Evolutionary conservation across 345 rosid species (phyloP).

Genomic region (Mallotus nudiflorus): DNA sequence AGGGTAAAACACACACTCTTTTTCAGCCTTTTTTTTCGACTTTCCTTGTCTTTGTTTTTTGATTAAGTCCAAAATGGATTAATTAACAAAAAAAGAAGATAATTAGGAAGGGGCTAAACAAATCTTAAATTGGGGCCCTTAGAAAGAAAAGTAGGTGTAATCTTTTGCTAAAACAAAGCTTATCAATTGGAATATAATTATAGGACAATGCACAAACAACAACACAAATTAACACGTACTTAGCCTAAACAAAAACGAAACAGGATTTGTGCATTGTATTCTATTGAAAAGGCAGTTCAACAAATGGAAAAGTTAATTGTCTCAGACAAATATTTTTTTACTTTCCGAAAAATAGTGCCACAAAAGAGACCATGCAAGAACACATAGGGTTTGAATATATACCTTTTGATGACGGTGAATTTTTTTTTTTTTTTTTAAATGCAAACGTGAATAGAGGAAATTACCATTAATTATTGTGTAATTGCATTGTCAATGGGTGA

Average conservation of each 20-base stretch:
- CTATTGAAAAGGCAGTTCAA: slow-evolving; percentile 44
- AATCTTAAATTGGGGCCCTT: slow-evolving; percentile 35
- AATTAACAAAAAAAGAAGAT: slow-evolving; percentile 28
- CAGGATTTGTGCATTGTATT: slow-evolving; percentile 41
- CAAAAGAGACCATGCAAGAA: background rate
- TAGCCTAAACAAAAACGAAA: slow-evolving; percentile 10
- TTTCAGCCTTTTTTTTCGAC: slow-evolving; percentile 36
- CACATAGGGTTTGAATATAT: background rate
- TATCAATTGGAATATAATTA: slow-evolving; percentile 21
- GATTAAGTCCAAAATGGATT: slow-evolving; percentile 26
- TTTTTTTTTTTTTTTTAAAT: too few relatives aligned
- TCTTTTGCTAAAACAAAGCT: slow-evolving; percentile 13
- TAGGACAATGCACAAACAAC: slow-evolving; percentile 49
- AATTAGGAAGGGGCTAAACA: slow-evolving; percentile 36
- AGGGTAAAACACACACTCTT: slow-evolving; percentile 40
- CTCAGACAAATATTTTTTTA: slow-evolving; percentile 15
- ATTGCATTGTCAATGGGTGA: background rate
- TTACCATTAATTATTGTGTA: too few relatives aligned
- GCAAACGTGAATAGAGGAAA: too few relatives aligned
- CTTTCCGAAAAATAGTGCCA: slow-evolving; percentile 25
- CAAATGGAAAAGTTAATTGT: slow-evolving; percentile 40
- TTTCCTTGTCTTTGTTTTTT: slow-evolving; percentile 31
- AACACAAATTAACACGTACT: slow-evolving; percentile 41
- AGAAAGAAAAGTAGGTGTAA: slow-evolving; percentile 28
- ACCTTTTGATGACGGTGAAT: background rate